Evolutionary conservation across 2,329 filamentous ascomycete species (phyloP).

Genomic region (Phialophora expanda): DNA sequence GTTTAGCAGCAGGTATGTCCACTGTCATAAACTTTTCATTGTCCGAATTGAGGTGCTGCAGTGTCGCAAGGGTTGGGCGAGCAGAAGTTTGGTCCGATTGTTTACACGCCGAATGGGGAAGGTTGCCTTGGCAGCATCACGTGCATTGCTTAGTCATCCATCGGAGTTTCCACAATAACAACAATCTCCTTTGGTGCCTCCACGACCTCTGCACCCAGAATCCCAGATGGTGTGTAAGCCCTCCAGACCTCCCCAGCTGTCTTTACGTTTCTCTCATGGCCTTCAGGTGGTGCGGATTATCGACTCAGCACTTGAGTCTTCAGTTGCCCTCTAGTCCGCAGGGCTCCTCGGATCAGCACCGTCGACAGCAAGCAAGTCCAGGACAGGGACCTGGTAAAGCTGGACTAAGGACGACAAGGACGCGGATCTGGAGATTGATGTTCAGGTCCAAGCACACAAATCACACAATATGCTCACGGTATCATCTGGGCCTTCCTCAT

Average conservation of each 20-base stretch:
- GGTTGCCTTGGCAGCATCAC: neutral
- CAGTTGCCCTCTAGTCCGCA: too few relatives aligned
- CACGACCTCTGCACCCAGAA: too few relatives aligned
- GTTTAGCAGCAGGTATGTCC: neutral
- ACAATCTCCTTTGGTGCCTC: neutral
- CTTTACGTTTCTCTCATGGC: too few relatives aligned
- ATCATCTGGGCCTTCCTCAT: neutral
- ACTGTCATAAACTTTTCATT: constrained; percentile 13
- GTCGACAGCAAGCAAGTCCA: too few relatives aligned
- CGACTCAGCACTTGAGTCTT: too few relatives aligned
- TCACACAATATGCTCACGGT: too few relatives aligned
- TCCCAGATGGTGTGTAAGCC: too few relatives aligned
- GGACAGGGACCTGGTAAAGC: too few relatives aligned
- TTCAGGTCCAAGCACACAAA: neutral
- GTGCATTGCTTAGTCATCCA: neutral
- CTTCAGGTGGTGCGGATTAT: too few relatives aligned
- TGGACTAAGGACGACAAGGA: too few relatives aligned
- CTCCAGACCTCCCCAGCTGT: too few relatives aligned
- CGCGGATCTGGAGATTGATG: neutral
- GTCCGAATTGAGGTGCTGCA: neutral
- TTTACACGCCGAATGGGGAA: neutral
- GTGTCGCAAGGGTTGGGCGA: neutral
- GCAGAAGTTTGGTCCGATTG: neutral
- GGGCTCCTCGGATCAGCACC: too few relatives aligned
- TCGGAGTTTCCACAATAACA: neutral